A percentile compares a stretch with the other conserved stretches of the same genome.
These are phyloP conservation scores for Westerdykella ornata DNA, from an alignment of 2,329 filamentous ascomycete genomes.

Conservation along the genomic window DNA sequence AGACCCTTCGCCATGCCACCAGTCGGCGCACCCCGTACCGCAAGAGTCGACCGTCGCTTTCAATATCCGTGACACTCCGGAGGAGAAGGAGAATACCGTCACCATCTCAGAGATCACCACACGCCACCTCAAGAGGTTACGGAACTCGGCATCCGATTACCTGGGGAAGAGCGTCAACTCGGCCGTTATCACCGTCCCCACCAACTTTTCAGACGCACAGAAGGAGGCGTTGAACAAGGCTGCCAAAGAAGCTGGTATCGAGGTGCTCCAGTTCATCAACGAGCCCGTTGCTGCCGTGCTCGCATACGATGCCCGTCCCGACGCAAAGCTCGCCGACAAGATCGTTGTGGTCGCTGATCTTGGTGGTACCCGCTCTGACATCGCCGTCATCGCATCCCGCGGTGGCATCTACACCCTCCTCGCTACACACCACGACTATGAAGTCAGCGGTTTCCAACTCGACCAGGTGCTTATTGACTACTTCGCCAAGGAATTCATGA, in stretches of 20 bases:
- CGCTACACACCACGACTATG: constrained; percentile 91
- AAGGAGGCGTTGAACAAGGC: constrained; percentile 71
- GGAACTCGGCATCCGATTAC: constrained; percentile 80
- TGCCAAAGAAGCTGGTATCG: constrained; percentile 72
- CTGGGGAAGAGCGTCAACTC: constrained; percentile 88
- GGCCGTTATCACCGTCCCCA: constrained; percentile 90
- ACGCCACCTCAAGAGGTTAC: constrained; percentile 75
- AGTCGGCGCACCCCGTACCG: constrained; percentile 82
- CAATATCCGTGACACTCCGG: constrained; percentile 66
- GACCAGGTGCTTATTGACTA: constrained; percentile 91
- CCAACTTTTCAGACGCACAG: constrained; percentile 85
- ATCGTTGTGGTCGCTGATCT: constrained; percentile 85
- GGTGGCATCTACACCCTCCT: constrained; percentile 95
- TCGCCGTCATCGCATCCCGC: constrained; percentile 81
- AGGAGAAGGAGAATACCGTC: constrained; percentile 55
- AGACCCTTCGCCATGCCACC: constrained; percentile 90
- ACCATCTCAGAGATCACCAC: constrained; percentile 75
- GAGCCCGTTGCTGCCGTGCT: constrained; percentile 85
- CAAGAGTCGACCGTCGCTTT: constrained; percentile 68
- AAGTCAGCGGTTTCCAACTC: constrained; percentile 76
- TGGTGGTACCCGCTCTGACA: constrained; percentile 86
- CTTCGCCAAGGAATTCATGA: constrained; percentile 97
- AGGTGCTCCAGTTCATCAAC: constrained; percentile 86
- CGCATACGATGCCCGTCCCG: constrained; percentile 82
- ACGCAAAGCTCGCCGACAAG: constrained; percentile 73